Evolutionary conservation across 768 basidiomycete genomes (phyloP).

Genomic region (Trichaptum fuscoviolaceum): DNA sequence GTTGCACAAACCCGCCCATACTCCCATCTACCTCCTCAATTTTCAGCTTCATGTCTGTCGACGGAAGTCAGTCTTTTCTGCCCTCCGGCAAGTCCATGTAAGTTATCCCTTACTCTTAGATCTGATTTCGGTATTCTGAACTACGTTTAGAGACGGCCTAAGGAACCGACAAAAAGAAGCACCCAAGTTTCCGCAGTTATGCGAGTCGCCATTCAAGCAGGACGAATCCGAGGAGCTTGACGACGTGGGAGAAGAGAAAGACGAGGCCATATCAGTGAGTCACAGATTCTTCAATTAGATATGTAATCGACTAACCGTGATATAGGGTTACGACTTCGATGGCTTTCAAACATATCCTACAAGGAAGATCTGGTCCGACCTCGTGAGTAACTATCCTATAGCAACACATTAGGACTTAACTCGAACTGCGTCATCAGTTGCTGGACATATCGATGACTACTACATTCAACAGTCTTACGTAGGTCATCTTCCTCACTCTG

Average conservation of each 20-base stretch:
- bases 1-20: too few species aligned
- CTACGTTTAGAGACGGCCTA: background rate
- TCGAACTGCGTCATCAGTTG: background rate
- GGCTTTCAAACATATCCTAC: background rate
- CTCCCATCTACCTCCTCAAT: too few species aligned
- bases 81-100: background rate
- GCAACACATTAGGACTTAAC: background rate
- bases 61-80: too few species aligned
- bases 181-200: background rate
- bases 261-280: background rate
- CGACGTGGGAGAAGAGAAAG: background rate
- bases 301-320: background rate
- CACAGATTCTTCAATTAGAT: background rate
- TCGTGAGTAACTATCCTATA: background rate
- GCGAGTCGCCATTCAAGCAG: background rate
- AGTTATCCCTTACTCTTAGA: background rate
- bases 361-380: background rate
- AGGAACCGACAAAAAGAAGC: background rate
- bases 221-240: background rate
- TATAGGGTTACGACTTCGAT: background rate
- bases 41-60: too few species aligned
- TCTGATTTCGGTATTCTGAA: background rate
- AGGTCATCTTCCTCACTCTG: background rate
- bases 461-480: background rate
- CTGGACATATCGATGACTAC: background rate